A percentile compares a stretch with the other conserved stretches of the same genome.
These are phyloP conservation scores for Cantharellus cinnabarinus DNA, from an alignment of 768 basidiomycete species.

Conservation along the genomic window DNA sequence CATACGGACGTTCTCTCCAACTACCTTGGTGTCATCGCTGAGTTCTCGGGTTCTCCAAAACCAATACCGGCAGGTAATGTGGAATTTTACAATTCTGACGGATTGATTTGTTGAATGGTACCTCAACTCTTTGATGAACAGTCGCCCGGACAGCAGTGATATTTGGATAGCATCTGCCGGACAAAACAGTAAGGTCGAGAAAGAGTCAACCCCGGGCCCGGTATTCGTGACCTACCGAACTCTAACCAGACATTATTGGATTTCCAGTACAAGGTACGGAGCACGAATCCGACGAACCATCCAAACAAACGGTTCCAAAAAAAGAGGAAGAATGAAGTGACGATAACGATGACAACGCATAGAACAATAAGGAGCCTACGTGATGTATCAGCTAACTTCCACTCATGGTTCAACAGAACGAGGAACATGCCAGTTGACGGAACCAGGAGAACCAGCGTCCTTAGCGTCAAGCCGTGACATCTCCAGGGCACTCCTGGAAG, in stretches of 20 bases:
- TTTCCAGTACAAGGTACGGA: slow-evolving; percentile 66
- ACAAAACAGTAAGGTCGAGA: not conserved
- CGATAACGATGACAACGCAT: slow-evolving; percentile 34
- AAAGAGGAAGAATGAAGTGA: slow-evolving; percentile 50
- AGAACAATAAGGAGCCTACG: slow-evolving; percentile 29
- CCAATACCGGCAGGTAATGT: slow-evolving; percentile 92
- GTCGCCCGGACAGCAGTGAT: slow-evolving; percentile 67
- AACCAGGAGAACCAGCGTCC: too few species aligned
- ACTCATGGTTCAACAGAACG: too few species aligned
- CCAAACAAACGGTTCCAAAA: slow-evolving; percentile 81
- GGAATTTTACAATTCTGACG: slow-evolving; percentile 60
- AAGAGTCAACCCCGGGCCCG: not conserved
- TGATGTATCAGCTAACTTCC: too few species aligned
- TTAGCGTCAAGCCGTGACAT: too few species aligned
- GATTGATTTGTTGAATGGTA: slow-evolving; percentile 91
- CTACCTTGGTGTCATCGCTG: slow-evolving; percentile 14
- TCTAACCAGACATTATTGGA: slow-evolving; percentile 59
- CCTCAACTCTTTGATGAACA: slow-evolving; percentile 68
- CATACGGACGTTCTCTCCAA: slow-evolving; percentile 3
- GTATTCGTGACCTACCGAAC: slow-evolving; percentile 32
- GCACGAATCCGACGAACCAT: slow-evolving; percentile 35
- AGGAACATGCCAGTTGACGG: too few species aligned
- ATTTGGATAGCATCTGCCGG: slow-evolving; percentile 78
- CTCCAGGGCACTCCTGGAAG: too few species aligned
- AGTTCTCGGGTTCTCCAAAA: slow-evolving; percentile 58